Evolutionary conservation across 768 basidiomycete species (phyloP), one percentile per base, ranked within the genome.

Genomic region (Hemileccinum rubropunctum): DNA sequence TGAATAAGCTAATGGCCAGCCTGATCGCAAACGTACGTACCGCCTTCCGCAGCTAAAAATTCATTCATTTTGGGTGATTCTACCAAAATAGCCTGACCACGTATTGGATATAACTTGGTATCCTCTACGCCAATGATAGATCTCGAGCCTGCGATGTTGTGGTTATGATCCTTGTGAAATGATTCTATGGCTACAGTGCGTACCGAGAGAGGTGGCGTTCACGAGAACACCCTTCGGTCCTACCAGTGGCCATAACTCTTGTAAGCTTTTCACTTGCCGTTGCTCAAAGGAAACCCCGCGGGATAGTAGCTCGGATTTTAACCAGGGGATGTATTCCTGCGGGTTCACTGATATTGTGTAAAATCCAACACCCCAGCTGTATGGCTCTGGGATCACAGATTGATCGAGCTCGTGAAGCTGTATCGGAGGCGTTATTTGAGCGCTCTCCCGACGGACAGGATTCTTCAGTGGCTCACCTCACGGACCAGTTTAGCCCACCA

Each of bases 101-200:
- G 76, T 54, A 93, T 78, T 1, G 93, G 91, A 62, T 80, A 82
- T 20, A 93, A 71, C 20, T 71, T 72, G 50, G 75, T 74, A 65
- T 97, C 94, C 60, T 93, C 84, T 3, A 95, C 82, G 6, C 92
- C 93, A 12, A 88, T 80, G 37, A 95, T 74, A 28, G 81, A 82
- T 43, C 81, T 76, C 9, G 91, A 82, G 4, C 86, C 87, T 78
- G 44, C 35, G 30, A 27, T 20, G 12, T 32, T 15, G 36, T 17
- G 32, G 23, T 33, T 17, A 45, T 49, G 15, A 58, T 17, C 12
- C 18, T 47, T 17, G 4, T 3, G 27, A 20, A 15, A 38, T 40
- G 14, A 43, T 27, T 23, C 14, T 8, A 10, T 17, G n/a, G 51
- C 15, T 11, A 42, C 37, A n/a, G 18, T 37, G 42, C 71, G 50